Base-by-base conservation (phyloP, 2,329 filamentous ascomycete species). In the Alternaria gaisen region DNA sequence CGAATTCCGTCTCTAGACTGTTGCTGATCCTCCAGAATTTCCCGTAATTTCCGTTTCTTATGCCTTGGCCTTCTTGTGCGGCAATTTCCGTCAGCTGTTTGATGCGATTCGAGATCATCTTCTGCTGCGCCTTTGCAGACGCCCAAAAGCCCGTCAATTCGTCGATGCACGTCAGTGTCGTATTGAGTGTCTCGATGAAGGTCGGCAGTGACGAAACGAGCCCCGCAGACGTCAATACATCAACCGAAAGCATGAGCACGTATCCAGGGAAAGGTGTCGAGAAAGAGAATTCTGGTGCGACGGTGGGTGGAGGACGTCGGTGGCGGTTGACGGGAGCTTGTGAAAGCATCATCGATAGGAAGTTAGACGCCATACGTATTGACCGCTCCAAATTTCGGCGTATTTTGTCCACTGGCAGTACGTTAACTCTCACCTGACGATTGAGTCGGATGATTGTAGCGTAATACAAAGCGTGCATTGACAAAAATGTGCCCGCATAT, bases 401-500 rank as follows among this genome's bases (percentile, higher is more conserved):
- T 16, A 77, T 57, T 18, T 71, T 71, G 9, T 75, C 71, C n/a
- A 61, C 42, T 8, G 75, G 55, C 20, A 79, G 65, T 10, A 70
- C 63, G 34, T 59, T 58, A 30, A 73, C 56, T 11, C 75, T 74
- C 24, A 73, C 83, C 68, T 90, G 86, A 40, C 90, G 85, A 67
- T 90, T 89, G 30, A 91, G 80, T 65, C 88, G 88, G 77, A 91
- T 85, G 68, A 87, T 77, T 0, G 87, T 83, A 47, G 87, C 84
- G 72, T 90, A 85, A 72, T 90, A 90, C n/a, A 91, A 79, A 28
- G 90, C 80, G 73, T 92, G 89, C 75, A 91, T 85, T 1, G 85
- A 86, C 56, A 91, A 78, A 70, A 89, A 89, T 0, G 84, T 83
- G 5, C 87, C 87, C 2, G 85, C 80, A 65, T 85, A 86, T 26